phyloP scores from a whole-genome alignment of 345 rosid genomes.

The Lepidium didymum region DNA sequence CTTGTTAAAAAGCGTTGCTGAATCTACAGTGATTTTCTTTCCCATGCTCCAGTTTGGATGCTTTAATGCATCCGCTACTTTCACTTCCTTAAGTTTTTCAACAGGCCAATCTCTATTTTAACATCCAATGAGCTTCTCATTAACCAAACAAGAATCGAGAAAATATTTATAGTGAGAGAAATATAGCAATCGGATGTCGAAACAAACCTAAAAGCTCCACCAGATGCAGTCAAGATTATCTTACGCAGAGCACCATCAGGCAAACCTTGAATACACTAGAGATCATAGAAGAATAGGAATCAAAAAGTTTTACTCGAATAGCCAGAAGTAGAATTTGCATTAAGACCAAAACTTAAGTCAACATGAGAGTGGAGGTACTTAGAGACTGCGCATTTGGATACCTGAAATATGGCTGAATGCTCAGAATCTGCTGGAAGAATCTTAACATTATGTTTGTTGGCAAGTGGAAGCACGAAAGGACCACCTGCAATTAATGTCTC shows the following conservation, averaged over 20 bases:
- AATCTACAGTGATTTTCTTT: conserved; percentile 91
- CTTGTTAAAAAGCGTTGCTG: conserved; percentile 97
- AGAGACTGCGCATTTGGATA: conserved; percentile 7
- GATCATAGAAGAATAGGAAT: neutral
- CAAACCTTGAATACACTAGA: conserved; percentile 90
- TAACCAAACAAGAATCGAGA: neutral
- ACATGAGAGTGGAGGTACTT: neutral
- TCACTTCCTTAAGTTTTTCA: conserved; percentile 83
- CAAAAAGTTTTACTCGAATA: neutral
- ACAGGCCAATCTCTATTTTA: conserved; percentile 73
- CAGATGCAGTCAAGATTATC: conserved; percentile 92
- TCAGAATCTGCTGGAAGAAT: conserved; percentile 99
- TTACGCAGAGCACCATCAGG: conserved; percentile 80
- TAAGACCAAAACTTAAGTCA: neutral
- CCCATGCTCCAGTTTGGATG: conserved; percentile 99
- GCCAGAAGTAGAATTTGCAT: neutral
- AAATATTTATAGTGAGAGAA: neutral
- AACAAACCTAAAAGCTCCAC: conserved; percentile 93
- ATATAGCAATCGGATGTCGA: neutral
- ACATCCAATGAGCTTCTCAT: neutral
- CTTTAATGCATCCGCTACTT: conserved; percentile 93
- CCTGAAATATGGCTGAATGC: conserved; percentile 99
- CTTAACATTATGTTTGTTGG: conserved; percentile 78
- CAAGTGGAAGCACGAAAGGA: conserved; percentile 93
- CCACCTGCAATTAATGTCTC: conserved; percentile 97